Evolutionary conservation across 192 early-diverging fungal species (phyloP), one percentile per base, ranked within the genome.

Genomic region (Endogone sp.): DNA sequence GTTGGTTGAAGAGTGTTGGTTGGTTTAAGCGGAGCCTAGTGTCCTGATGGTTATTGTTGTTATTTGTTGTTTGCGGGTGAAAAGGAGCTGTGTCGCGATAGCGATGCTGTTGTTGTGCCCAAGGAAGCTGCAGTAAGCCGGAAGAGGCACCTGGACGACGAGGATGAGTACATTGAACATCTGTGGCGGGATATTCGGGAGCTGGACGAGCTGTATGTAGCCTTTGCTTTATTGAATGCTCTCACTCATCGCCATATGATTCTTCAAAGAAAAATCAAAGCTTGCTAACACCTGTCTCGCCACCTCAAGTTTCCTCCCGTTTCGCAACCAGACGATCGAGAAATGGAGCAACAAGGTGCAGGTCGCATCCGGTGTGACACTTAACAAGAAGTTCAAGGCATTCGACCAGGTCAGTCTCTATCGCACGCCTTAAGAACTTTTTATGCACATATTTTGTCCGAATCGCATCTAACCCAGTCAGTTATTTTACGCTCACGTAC

Each of bases 331-430:
- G 65, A 94, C 93, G 10, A 82, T 99, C 25, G 96, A 98, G 49
- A 98, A 95, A 70, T 99, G 97, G 97, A 89, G 88, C 71, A 88
- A 85, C 77, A 97, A 95, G 71, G 90, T 94, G 2, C 89, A 90
- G 63, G 81, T 88, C 11, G 83, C 93, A 3, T 84, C 87, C 4
- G 88, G 86, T 28, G 81, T 89, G 10, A 80, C 88, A 0, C 77
- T 89, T 37, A 82, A 87, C 72, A 99, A 96, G 69, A 96, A 96
- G 73, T 97, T 99, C 84, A 98, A 96, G 74, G 93, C 93, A 0
- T 90, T 99, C 71, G 94, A 99, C 81, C 91, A 94, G 76, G 83
- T 80, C 27, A 69, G 75, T n/a, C n/a, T n/a, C n/a, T n/a, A n/a
- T n/a, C n/a, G n/a, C n/a, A n/a, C n/a, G n/a, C n/a, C n/a, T n/a